Evolutionary conservation across 2,329 filamentous ascomycete species (phyloP), one percentile per base, ranked within the genome.

Genomic region (Tolypocladium guangdongense): DNA sequence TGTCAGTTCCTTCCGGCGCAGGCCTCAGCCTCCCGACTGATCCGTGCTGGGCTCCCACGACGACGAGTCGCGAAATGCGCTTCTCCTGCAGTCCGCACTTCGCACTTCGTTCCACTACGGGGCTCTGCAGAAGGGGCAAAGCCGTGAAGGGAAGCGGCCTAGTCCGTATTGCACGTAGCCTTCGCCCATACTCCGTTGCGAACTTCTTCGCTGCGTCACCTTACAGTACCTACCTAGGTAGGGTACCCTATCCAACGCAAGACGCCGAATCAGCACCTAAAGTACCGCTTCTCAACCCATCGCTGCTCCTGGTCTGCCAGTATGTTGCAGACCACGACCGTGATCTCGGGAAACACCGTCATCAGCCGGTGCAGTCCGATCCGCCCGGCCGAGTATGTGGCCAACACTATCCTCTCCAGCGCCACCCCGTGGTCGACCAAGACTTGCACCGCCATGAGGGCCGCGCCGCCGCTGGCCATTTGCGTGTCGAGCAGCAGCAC

Each of bases 391-490:
- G 90, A 87, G 66, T 95, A 96, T 4, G 92, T 96, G 39, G 95
- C 91, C 66, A 97, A 86, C 36, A 96, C 88, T 59, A 99, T 96
- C 59, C 79, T 85, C 47, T 89, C 81, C 65, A 93, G 85, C 7
- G 82, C 74, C 7, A 97, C 91, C 12, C 93, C 93, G 64, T 97
- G 91, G 67, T 99, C 93, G 18, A 96, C 83, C 52, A 99, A 74
- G n/a, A 97, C 89, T 64, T 93, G 87, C 43, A 97, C 91, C 1
- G 93, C 90, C 93, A 99, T 99, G 54, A 99, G 74, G 1, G 82
- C 82, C 18, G 83, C 81, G 37, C 91, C 92, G 45, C 93, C 93
- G 56, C 86, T 91, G 30, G 89, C 90, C 87, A 97, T 96, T 66
- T 99, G 93, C 16, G 91, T 86, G 68, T 97, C 93, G 22, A 97